These are phyloP conservation scores for Tagetes erecta DNA, from an alignment of 129 eudicot genomes.

Conservation along the genomic window DNA sequence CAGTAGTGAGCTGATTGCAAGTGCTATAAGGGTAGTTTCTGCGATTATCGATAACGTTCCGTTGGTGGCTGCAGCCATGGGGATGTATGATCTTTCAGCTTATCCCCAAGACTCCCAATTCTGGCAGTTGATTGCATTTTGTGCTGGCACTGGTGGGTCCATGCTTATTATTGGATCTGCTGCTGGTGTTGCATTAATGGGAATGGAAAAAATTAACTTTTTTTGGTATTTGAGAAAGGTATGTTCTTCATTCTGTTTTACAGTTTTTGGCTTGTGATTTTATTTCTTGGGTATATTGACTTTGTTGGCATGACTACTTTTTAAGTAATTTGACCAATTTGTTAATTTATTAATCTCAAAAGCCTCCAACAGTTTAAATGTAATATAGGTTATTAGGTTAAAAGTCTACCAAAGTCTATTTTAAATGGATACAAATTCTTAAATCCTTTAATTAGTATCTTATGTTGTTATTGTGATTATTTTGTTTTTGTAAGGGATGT, in stretches of 20 bases:
- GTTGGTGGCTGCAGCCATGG: constrained; percentile 98
- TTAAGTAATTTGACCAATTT: too few relatives aligned
- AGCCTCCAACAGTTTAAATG: too few relatives aligned
- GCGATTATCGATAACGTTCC: constrained; percentile 97
- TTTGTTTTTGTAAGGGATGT: too few relatives aligned
- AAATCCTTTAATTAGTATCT: too few relatives aligned
- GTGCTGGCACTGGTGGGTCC: constrained; percentile 99
- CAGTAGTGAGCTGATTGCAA: constrained; percentile 74
- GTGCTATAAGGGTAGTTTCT: constrained; percentile 91
- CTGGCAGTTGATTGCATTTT: constrained; percentile 90
- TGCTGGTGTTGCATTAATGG: constrained; percentile 99
- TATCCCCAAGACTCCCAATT: constrained; percentile 85
- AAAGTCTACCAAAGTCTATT: too few relatives aligned
- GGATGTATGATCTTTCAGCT: constrained; percentile 90
- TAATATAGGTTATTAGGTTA: too few relatives aligned
- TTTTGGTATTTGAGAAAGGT: constrained; percentile 96
- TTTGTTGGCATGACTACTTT: neutral
- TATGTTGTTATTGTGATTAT: too few relatives aligned
- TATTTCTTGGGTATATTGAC: neutral
- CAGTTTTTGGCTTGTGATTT: neutral
- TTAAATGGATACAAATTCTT: too few relatives aligned
- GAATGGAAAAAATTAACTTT: constrained; percentile 94
- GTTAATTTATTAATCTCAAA: too few relatives aligned
- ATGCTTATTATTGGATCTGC: constrained; percentile 97
- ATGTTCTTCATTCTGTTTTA: neutral